Evolutionary conservation across 768 basidiomycete species (phyloP).

Genomic region (Hemileccinum rubropunctum): DNA sequence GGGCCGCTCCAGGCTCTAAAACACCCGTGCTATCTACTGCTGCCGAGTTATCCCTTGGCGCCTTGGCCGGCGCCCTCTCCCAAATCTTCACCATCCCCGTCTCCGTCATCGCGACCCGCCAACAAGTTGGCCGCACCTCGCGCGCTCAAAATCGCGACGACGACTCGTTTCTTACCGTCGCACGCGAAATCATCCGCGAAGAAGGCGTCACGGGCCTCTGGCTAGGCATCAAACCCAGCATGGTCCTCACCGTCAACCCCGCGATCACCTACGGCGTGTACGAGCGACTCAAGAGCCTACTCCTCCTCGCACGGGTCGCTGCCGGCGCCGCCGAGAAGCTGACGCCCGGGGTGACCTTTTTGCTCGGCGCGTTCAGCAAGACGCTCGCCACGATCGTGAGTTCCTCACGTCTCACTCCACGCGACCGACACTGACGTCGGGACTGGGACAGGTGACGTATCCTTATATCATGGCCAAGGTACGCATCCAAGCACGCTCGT

Average conservation of each 20-base stretch:
- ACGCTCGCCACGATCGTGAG: slow-evolving; percentile 91
- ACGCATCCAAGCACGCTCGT: slow-evolving; percentile 82
- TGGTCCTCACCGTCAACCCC: slow-evolving; percentile 96
- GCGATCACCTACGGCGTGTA: slow-evolving; percentile 97
- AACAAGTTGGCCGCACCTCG: slow-evolving; percentile 72
- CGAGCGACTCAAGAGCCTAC: slow-evolving; percentile 80
- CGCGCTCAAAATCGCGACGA: slow-evolving; percentile 28
- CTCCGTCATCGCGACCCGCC: slow-evolving; percentile 94
- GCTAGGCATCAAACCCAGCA: slow-evolving; percentile 87
- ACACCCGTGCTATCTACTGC: slow-evolving; percentile 64
- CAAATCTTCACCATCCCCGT: slow-evolving; percentile 99
- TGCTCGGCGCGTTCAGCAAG: slow-evolving; percentile 91
- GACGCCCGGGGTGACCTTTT: slow-evolving; percentile 74
- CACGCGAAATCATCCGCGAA: slow-evolving; percentile 82
- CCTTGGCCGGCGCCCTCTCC: slow-evolving; percentile 88
- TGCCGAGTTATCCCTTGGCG: slow-evolving; percentile 85
- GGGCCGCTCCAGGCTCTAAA: slow-evolving; percentile 59
- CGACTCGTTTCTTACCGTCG: slow-evolving; percentile 78
- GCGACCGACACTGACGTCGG: no score
- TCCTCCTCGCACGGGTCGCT: slow-evolving; percentile 54
- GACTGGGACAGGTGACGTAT: slow-evolving; percentile 70
- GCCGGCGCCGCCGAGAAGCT: slow-evolving; percentile 55
- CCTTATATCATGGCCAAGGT: slow-evolving; percentile 98
- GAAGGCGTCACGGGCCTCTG: slow-evolving; percentile 88
- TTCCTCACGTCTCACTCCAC: no score